Base-by-base conservation (phyloP, 1,284 basidiomycete genomes). In the Papiliotrema nemorosa region DNA sequence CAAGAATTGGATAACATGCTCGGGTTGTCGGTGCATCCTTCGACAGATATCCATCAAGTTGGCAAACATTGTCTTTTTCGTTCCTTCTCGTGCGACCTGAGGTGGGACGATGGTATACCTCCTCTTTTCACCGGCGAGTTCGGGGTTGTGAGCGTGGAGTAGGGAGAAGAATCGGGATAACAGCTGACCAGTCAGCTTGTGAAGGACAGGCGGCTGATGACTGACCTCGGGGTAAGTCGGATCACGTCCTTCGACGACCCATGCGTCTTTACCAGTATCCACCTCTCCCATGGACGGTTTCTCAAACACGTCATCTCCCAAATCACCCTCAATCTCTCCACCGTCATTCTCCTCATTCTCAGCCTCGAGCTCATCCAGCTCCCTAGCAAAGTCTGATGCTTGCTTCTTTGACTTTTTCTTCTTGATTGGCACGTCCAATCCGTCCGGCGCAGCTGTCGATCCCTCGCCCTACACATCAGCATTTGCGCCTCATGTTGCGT, bases 21-120 rank as follows among this genome's bases (percentile, higher is more conserved):
- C 96, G n/a, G 94, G 92, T 77, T 91, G 88, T 73, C 94, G 82
- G 78, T 97, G 94, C 92, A 99, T 97, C 48, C 90, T 85, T 76
- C 89, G 93, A 82, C 94, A 97, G 64, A 99, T 98, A 72, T 99
- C 94, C 62, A 86, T 84, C 54, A 98, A 83, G 75, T 99, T 99
- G 61, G 91, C 63, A 64, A 98, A 99, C 59, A 96, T 87, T 38
- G 91, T 87, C 78, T 94, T 94, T 78, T 98, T 97, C 77, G 93
- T 94, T 22, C 82, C 82, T 80, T 99, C 94, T 68, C 91, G 82
- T 66, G 88, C 85, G 47, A 98, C 87, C 54, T 88, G 87, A 18
- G 94, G 94, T n/a, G 94, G 96, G 1, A 92, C 90, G 63, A 98
- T 94, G 18, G 92, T 97, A 80, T 97, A 97, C 47, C 90, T 84